Percentiles rank a stretch among this genome's conserved stretches.
phyloP scores from a whole-genome alignment of 164 flowering plant genomes.

The Tinospora cordifolia region DNA sequence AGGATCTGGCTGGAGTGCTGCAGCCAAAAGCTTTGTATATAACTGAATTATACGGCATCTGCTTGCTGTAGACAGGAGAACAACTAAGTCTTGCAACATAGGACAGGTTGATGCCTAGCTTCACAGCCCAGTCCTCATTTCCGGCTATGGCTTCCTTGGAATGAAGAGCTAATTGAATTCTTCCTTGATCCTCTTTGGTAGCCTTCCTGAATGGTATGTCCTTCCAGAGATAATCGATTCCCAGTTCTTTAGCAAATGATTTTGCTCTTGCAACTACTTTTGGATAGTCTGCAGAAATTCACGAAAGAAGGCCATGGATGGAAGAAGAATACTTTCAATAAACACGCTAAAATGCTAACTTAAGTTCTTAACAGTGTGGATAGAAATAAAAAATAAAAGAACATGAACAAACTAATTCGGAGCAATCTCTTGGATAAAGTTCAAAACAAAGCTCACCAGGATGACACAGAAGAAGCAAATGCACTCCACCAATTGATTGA shows the following conservation, averaged over 20 bases:
- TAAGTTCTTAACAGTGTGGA: background rate
- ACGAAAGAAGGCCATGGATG: background rate
- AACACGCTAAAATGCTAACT: constrained; percentile 24
- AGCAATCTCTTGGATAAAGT: background rate
- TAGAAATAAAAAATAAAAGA: background rate
- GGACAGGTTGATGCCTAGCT: constrained; percentile 75
- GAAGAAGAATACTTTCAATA: background rate
- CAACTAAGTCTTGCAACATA: constrained; percentile 76
- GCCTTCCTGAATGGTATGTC: constrained; percentile 49
- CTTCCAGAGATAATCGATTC: constrained; percentile 50
- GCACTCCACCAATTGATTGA: constrained; percentile 68
- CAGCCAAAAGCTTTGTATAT: constrained; percentile 81
- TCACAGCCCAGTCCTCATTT: constrained; percentile 97
- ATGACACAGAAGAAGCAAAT: constrained; percentile 71
- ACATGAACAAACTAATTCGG: background rate
- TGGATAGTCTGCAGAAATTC: constrained; percentile 64
- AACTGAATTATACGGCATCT: constrained; percentile 85
- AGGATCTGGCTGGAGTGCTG: constrained; percentile 32
- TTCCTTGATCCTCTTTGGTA: constrained; percentile 51
- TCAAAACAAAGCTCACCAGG: constrained; percentile 45
- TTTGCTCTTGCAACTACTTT: constrained; percentile 65
- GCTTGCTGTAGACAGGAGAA: constrained; percentile 79
- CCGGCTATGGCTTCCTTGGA: constrained; percentile 61
- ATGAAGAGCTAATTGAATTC: constrained; percentile 51
- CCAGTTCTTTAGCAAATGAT: constrained; percentile 59